Conservation (phyloP, 2,329 filamentous ascomycete genomes). For the Colletotrichum siamense region DNA sequence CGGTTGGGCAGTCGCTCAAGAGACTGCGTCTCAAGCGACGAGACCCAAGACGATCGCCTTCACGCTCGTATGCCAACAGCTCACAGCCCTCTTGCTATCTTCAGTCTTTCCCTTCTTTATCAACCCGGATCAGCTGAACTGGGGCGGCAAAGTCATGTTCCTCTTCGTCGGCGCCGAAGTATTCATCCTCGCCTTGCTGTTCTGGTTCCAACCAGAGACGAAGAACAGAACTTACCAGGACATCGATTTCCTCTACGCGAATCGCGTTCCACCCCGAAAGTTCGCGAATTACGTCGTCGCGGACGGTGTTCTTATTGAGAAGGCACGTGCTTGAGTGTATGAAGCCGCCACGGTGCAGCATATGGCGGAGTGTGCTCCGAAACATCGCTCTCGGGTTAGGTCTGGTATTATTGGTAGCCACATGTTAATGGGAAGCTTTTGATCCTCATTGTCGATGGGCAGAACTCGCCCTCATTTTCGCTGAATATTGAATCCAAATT, state of each 20-base stretch:
- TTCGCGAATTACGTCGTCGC: conserved; percentile 28
- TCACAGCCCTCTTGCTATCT: conserved; percentile 18
- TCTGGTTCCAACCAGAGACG: conserved; percentile 41
- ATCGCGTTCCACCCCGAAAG: conserved; percentile 28
- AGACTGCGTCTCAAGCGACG: conserved; percentile 30
- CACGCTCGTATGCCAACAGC: conserved; percentile 34
- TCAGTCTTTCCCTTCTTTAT: conserved; percentile 42
- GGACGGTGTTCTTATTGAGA: conserved; percentile 13
- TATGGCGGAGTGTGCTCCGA: not conserved
- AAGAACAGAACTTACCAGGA: conserved; percentile 42
- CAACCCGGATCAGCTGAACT: conserved; percentile 42
- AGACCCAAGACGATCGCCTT: conserved; percentile 34
- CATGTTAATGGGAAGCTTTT: not conserved
- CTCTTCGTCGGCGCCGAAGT: conserved; percentile 39
- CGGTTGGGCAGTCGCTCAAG: conserved; percentile 33
- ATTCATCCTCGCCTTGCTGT: conserved; percentile 34
- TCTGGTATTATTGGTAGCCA: not conserved
- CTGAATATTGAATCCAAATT: not conserved
- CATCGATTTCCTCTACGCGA: conserved; percentile 33
- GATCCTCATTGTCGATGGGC: not conserved
- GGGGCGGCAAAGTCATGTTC: conserved; percentile 43
- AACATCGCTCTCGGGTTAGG: not conserved
- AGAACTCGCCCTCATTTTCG: not conserved
- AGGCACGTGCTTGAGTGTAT: not conserved
- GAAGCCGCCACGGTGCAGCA: not conserved